These are phyloP conservation scores for Aaosphaeria pasadenensis DNA, from an alignment of 2,329 filamentous ascomycete species.

Conservation along the genomic window DNA sequence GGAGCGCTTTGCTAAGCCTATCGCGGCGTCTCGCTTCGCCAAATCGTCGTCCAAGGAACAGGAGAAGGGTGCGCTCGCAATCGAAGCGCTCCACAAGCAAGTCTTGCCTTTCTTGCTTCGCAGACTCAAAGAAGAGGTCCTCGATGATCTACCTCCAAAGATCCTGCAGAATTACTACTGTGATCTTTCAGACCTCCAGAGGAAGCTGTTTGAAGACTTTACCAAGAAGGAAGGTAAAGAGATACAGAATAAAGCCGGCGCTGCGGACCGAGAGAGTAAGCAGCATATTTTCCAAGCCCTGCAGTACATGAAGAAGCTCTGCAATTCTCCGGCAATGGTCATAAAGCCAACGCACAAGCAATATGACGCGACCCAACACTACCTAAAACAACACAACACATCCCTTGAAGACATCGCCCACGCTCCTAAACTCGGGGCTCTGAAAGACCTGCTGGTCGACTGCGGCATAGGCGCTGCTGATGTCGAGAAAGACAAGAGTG, in stretches of 20 bases:
- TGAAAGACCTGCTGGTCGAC: constrained; percentile 93
- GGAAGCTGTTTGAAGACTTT: constrained; percentile 95
- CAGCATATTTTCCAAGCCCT: constrained; percentile 98
- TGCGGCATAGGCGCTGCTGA: constrained; percentile 79
- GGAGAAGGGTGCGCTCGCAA: constrained; percentile 90
- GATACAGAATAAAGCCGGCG: constrained; percentile 76
- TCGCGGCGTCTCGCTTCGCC: constrained; percentile 88
- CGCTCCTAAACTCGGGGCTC: constrained; percentile 86
- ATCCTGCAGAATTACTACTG: constrained; percentile 99
- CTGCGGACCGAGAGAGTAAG: constrained; percentile 83
- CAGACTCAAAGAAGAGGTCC: constrained; percentile 93
- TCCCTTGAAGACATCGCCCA: constrained; percentile 81
- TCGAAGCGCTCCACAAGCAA: constrained; percentile 98
- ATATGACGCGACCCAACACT: constrained; percentile 81
- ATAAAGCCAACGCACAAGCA: constrained; percentile 91
- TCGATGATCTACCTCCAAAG: constrained; percentile 95
- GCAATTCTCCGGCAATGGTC: constrained; percentile 94
- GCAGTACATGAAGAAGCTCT: constrained; percentile 99
- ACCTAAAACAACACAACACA: constrained; percentile 75
- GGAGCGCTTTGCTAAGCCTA: constrained; percentile 91
- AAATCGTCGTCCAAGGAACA: constrained; percentile 99
- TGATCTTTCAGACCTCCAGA: constrained; percentile 91
- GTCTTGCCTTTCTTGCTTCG: constrained; percentile 94
- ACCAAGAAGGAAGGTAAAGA: constrained; percentile 89
- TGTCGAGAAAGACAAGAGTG: constrained; percentile 43